Conservation (phyloP, 306 rosid genomes). For the Hylodesmum podocarpum region DNA sequence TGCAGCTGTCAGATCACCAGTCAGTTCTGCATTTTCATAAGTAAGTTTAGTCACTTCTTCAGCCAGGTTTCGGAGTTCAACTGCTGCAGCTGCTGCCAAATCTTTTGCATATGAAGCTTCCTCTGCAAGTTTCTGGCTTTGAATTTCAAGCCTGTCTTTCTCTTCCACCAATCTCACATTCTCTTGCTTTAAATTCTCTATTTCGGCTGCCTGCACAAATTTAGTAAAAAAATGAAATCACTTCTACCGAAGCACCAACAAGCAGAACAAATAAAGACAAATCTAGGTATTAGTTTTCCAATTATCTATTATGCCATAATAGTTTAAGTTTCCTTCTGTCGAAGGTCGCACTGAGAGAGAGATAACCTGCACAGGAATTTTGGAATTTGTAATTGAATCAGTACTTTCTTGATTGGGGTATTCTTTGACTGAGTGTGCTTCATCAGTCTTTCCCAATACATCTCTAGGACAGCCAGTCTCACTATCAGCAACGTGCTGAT, state of each 20-base stretch:
- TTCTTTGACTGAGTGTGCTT: constrained; percentile 47
- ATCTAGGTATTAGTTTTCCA: not conserved
- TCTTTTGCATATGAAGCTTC: constrained; percentile 93
- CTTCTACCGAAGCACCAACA: not conserved
- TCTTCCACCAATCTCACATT: constrained; percentile 67
- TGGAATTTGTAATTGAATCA: constrained; percentile 44
- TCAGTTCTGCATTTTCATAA: constrained; percentile 69
- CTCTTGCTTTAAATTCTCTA: constrained; percentile 81
- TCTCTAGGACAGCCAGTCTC: constrained; percentile 39
- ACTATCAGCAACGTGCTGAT: constrained; percentile 30
- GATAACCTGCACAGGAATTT: constrained; percentile 62
- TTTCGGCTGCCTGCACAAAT: constrained; percentile 59
- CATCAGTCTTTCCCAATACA: constrained; percentile 32
- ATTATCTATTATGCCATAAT: not conserved
- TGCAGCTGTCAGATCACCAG: constrained; percentile 57
- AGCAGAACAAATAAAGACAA: not conserved
- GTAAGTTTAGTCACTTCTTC: constrained; percentile 86
- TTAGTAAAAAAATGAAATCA: constrained; percentile 18
- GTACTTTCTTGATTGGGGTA: constrained; percentile 44
- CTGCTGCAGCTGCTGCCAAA: constrained; percentile 86
- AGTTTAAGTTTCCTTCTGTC: not conserved
- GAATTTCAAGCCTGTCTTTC: constrained; percentile 75
- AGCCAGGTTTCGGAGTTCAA: constrained; percentile 80
- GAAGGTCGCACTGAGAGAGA: constrained; percentile 13
- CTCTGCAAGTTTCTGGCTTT: constrained; percentile 67